Evolutionary conservation across 1,284 basidiomycete genomes (phyloP), one percentile per base, ranked within the genome.

Genomic region (Trametes hirsuta): DNA sequence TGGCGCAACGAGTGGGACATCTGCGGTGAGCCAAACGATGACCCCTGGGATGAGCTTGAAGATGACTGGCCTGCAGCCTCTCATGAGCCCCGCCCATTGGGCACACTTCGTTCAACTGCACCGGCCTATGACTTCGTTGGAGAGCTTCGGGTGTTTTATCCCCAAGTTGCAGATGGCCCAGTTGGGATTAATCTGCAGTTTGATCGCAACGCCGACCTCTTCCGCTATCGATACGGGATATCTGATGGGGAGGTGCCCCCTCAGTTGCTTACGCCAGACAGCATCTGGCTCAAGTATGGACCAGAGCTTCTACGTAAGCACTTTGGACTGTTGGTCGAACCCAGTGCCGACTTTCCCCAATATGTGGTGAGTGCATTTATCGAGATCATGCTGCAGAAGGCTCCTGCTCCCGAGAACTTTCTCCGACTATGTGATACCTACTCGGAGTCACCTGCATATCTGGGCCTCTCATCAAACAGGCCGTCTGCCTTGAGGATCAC

Each of bases 1-100:
- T 59, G 47, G 52, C 30, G 12, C 22, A 25, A 59, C 41, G 46
- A 59, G 22, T 54, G 52, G 58, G 52, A 59, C 21, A 49, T 59
- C 41, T 39, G 10, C 25, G 39, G 36, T 8, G 30, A 30, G 30
- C 30, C 30, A 30, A 30, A 30, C 30, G 30, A 30, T 8, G 30
- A 30, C 30, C 30, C 30, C 30, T 30, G 30, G 30, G 30, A 30
- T 30, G 30, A 30, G 30, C 30, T 40, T 42, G 41, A 44, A 15
- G 49, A 58, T 46, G 22, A 42, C 50, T 42, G 34, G 15, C 30
- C 30, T 8, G 30, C 8, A 5, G 5, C 30, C 30, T 30, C 30
- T 8, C 30, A 30, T 8, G 30, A 30, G 4, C 30, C 30, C 8
- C 30, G 30, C 8, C 8, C 30, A 30, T 30, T 8, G 30, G 30